Base-by-base conservation (phyloP, 1,284 basidiomycete genomes). In the Cutaneotrichosporon sp. region DNA sequence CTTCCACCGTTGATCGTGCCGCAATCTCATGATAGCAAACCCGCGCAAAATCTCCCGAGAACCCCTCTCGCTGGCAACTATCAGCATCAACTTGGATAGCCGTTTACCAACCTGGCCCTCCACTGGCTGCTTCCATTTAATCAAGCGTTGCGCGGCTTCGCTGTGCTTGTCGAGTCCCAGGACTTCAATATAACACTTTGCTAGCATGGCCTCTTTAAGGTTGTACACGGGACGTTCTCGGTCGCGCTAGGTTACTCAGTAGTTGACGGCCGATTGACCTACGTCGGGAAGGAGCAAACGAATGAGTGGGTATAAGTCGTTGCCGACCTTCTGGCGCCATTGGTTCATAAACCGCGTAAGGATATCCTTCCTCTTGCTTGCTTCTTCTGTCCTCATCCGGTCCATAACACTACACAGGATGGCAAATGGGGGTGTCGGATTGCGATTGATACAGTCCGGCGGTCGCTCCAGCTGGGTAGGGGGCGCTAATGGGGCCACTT, bases 141-240 rank as follows among this genome's bases (percentile, higher is more conserved):
- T 75, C 42, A 97, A 75, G 30, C 86, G 81, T 48, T 86, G 80
- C 0, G 90, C 86, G 60, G 90, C 87, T 2, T 84, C 84, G 52
- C 87, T 86, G 66, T 84, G 83, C 66, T 77, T 80, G 45, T 85
- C 83, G 1, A 97, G 77, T 0, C 88, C 88, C 37, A 97, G 86
- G 0, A 92, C 80, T 57, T 87, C 86, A 74, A 92, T 89, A 68
- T 92, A 93, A 10, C 83, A 84, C 72, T 90, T 92, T 3, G 90
- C 90, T 2, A 97, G 77, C 65, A 87, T 87, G 73, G 87, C 86
- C 76, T 97, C 93, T 70, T 96, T 96, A 59, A 94, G 72, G 9
- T 88, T 88, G 72, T 96, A 97, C 0, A 90, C 84, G 0, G 88
- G 81, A 46, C 92, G 83, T 60, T 94, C 89, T 34, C 86, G 81